These are phyloP conservation scores for Oropetium thomaeum DNA, from an alignment of 176 grass and related monocot genomes.

Conservation along the genomic window DNA sequence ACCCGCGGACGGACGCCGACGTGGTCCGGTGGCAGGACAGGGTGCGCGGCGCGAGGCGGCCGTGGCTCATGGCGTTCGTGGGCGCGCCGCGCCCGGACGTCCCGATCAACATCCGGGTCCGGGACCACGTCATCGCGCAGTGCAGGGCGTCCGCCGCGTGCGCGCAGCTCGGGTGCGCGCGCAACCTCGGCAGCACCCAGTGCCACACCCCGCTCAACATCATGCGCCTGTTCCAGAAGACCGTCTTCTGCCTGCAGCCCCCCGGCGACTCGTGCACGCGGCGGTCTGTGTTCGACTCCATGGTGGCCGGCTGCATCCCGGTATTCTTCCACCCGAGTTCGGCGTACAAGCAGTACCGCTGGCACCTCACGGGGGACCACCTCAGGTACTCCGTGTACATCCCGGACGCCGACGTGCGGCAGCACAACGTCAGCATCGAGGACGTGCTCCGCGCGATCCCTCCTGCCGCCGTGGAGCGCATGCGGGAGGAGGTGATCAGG, in stretches of 20 bases:
- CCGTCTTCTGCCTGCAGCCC: constrained; percentile 57
- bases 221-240: constrained; percentile 49
- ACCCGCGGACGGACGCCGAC: constrained; percentile 55
- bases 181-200: constrained; percentile 38
- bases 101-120: constrained; percentile 37
- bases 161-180: constrained; percentile 39
- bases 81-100: constrained; percentile 59
- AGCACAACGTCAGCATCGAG: constrained; percentile 44
- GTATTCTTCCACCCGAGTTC: constrained; percentile 50
- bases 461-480: constrained; percentile 21
- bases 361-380: constrained; percentile 38
- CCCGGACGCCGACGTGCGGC: constrained; percentile 30
- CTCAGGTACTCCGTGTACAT: constrained; percentile 48
- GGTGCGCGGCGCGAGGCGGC: constrained; percentile 25
- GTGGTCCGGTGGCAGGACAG: constrained; percentile 55
- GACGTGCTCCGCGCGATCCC: constrained; percentile 37
- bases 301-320: constrained; percentile 53
- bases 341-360: constrained; percentile 48
- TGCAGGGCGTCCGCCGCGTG: constrained; percentile 40
- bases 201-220: constrained; percentile 39
- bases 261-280: constrained; percentile 48
- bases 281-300: constrained; percentile 51
- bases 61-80: constrained; percentile 60
- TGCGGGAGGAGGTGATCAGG: constrained; percentile 44
- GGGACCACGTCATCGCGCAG: constrained; percentile 52